These are phyloP conservation scores for Chaetomium globosum DNA, from an alignment of 2,329 filamentous ascomycete genomes.

Conservation along the genomic window DNA sequence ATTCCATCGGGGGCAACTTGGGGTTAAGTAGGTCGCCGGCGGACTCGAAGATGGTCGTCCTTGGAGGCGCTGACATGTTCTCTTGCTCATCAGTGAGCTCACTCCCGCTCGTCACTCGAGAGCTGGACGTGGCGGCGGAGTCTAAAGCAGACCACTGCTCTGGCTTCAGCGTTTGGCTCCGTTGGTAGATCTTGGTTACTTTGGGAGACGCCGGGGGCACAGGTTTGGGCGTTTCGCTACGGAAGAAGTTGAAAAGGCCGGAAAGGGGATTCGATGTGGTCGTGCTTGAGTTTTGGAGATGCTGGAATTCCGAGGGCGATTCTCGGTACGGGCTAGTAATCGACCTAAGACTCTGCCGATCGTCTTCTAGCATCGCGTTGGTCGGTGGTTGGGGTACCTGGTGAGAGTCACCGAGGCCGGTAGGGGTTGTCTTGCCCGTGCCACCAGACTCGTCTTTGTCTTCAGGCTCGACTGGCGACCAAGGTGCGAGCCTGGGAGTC, in stretches of 20 bases:
- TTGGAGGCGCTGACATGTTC: conserved; percentile 71
- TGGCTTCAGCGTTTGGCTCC: conserved; percentile 71
- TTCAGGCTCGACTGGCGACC: conserved; percentile 45
- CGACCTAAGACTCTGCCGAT: conserved; percentile 59
- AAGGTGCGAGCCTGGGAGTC: conserved; percentile 50
- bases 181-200: conserved; percentile 70
- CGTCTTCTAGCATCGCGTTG: conserved; percentile 68
- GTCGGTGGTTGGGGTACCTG: conserved; percentile 72
- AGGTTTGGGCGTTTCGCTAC: conserved; percentile 57
- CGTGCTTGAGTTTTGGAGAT: conserved; percentile 39
- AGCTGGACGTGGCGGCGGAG: conserved; percentile 43
- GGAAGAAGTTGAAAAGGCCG: conserved; percentile 74
- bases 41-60: conserved; percentile 91
- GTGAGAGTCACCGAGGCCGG: conserved; percentile 46
- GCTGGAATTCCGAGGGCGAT: conserved; percentile 33
- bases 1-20: conserved; percentile 78
- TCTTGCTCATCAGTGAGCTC: conserved; percentile 51
- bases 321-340: conserved; percentile 44
- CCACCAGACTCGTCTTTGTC: conserved; percentile 32
- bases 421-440: conserved; percentile 44
- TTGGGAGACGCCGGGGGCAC: conserved; percentile 56
- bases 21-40: conserved; percentile 91
- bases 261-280: conserved; percentile 58
- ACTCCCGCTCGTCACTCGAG: conserved; percentile 54
- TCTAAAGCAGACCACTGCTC: conserved; percentile 43